phyloP scores from a whole-genome alignment of 1,284 basidiomycete species.

The Ganoderma lingzhi region DNA sequence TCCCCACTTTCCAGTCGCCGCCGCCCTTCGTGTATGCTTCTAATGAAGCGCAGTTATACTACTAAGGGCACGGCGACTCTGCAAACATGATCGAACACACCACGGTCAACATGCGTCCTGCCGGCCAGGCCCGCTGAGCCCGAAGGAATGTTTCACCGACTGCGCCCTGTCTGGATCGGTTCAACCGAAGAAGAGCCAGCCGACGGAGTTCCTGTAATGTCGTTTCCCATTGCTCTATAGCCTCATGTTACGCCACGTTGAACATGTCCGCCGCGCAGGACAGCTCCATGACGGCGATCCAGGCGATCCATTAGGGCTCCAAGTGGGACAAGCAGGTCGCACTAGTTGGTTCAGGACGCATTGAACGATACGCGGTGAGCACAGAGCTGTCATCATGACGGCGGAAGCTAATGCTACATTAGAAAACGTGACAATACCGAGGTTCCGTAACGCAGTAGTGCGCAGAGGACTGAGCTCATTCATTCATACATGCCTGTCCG shows the following conservation, averaged over 20 bases:
- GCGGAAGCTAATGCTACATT: conserved; percentile 15
- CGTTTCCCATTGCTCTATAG: conserved; percentile 2
- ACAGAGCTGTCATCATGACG: conserved; percentile 1
- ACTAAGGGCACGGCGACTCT: neutral
- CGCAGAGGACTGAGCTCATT: neutral
- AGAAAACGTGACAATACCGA: neutral
- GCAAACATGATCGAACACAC: conserved; percentile 12
- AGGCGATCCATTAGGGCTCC: neutral
- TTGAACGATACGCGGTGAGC: conserved; percentile 3
- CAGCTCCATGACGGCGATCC: neutral
- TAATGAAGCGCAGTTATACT: conserved; percentile 16
- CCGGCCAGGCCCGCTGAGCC: neutral
- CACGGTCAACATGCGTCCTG: neutral
- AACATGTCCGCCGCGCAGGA: conserved; percentile 1
- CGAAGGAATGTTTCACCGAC: neutral
- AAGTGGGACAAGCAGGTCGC: neutral
- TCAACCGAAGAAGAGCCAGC: neutral
- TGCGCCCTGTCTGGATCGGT: neutral
- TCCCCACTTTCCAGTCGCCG: neutral
- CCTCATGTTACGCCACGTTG: conserved; percentile 9
- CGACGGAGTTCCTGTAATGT: conserved; percentile 20
- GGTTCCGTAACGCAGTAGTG: neutral
- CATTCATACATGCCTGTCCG: conserved; percentile 7
- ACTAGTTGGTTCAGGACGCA: neutral
- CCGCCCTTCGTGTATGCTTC: neutral